Evolutionary conservation across 495 filamentous ascomycete genomes (phyloP), one percentile per base, ranked within the genome.

Genomic region (Bathelium albidoporum): DNA sequence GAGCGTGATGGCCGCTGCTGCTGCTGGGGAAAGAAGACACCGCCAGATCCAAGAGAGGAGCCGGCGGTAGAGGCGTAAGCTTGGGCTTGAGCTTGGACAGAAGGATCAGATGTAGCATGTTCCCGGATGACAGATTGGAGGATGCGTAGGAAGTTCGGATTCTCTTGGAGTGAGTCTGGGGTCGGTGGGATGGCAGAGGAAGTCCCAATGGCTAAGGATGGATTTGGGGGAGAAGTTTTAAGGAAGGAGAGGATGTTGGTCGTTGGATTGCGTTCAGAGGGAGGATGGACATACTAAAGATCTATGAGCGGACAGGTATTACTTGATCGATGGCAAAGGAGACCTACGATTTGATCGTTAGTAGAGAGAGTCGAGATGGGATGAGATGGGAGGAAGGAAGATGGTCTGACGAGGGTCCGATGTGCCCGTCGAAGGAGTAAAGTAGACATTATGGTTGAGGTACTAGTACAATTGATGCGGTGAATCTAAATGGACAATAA

Each of bases 21-120:
- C 59, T 78, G 74, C 24, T 73, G 71, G 5, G 82, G 76, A 68
- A 87, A 81, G 66, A 90, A 81, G 29, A 81, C 81, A 4, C 87
- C 88, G 5, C 85, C 85, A 11, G 79, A 82, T 49, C 83, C 86
- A 26, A 91, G 77, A 36, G 81, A 84, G 32, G 88, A 83, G 7
- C 91, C 92, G 14, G 86, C 84, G 0, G 87, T 85, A 0, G 89
- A 90, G 10, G 88, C 88, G 74, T 94, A 89, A 1, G 87, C 86
- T 43, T 83, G 79, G 1, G 93, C 93, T 71, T 95, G 89, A 7
- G 85, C 80, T 65, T 86, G 79, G 3, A 95, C 82, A 31, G 79
- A 77, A 0, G 88, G 88, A 67, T 97, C 94, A 41, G 85, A 70
- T 62, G 80, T 73, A 7, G 89, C 93, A 70, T 96, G 77, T 45